Percentiles rank a stretch among this genome's conserved stretches.
Evolutionary conservation across 2,329 filamentous ascomycete species (phyloP).

Genomic region (Clonostachys chloroleuca): DNA sequence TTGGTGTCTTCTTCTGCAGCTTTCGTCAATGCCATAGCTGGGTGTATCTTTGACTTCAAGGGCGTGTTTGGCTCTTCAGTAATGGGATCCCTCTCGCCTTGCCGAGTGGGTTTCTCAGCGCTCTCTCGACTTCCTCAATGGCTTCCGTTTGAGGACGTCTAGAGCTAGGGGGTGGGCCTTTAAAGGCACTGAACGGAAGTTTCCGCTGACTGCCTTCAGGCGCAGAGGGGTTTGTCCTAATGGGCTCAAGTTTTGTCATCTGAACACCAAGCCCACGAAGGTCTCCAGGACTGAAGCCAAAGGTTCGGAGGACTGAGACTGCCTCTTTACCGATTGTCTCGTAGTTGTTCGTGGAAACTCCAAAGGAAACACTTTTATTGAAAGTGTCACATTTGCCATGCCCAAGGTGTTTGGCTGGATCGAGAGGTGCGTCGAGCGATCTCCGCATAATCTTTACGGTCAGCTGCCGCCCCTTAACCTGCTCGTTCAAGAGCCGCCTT

Average conservation of each 20-base stretch:
- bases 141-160: constrained; percentile 29
- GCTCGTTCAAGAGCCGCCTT: constrained; percentile 73
- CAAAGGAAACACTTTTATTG: constrained; percentile 81
- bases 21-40: constrained; percentile 45
- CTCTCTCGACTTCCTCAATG: constrained; percentile 45
- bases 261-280: constrained; percentile 90
- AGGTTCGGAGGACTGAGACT: constrained; percentile 75
- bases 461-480: constrained; percentile 81
- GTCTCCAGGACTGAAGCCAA: constrained; percentile 83
- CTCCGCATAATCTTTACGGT: constrained; percentile 95
- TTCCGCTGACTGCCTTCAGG: constrained; percentile 74
- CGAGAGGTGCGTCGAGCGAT: constrained; percentile 78
- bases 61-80: constrained; percentile 49
- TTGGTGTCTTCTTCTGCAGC: constrained; percentile 44
- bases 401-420: constrained; percentile 88
- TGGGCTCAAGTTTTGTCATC: constrained; percentile 84
- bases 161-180: constrained; percentile 21
- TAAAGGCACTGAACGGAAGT: constrained; percentile 64
- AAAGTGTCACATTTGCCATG: constrained; percentile 94
- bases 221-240: constrained; percentile 55
- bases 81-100: constrained; percentile 43
- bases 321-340: constrained; percentile 75
- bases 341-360: constrained; percentile 75
- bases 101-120: constrained; percentile 21
- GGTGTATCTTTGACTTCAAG: constrained; percentile 46